These are phyloP conservation scores for Cajanus cajan DNA, from an alignment of 306 rosid genomes.

Conservation along the genomic window DNA sequence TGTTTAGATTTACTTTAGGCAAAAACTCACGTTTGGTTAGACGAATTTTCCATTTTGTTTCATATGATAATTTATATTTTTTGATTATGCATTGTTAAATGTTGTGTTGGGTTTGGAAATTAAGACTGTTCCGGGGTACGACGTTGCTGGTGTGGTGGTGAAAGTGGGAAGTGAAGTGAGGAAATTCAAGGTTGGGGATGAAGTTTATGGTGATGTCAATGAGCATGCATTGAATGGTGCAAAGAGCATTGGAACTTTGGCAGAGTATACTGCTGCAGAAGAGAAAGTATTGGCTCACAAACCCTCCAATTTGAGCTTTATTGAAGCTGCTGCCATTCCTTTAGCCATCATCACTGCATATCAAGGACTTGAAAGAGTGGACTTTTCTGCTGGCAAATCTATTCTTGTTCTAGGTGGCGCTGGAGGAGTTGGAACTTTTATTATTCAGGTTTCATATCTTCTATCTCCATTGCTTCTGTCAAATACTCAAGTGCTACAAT, in stretches of 20 bases:
- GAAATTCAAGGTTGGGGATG: constrained; percentile 30
- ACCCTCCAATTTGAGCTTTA: constrained; percentile 59
- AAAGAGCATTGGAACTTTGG: constrained; percentile 8
- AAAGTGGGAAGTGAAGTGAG: constrained; percentile 22
- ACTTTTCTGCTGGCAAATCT: constrained; percentile 48
- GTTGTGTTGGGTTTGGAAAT: neutral
- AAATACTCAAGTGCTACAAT: neutral
- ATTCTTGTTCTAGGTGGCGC: constrained; percentile 67
- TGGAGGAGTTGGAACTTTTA: constrained; percentile 60
- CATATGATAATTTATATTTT: neutral
- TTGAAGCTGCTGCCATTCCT: constrained; percentile 69
- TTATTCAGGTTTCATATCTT: constrained; percentile 6
- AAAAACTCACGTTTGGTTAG: no score
- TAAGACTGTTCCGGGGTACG: neutral
- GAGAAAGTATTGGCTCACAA: constrained; percentile 56
- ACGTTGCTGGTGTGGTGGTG: constrained; percentile 31
- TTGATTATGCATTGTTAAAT: neutral
- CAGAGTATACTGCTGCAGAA: constrained; percentile 38
- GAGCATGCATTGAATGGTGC: neutral
- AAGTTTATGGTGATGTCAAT: neutral
- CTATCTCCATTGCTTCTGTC: neutral
- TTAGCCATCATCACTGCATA: constrained; percentile 55
- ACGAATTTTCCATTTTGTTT: neutral
- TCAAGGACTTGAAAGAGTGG: constrained; percentile 43
- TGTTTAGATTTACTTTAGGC: no score